Conservation (phyloP, 116 monocot genomes). For the Dioscorea cayenensis region DNA sequence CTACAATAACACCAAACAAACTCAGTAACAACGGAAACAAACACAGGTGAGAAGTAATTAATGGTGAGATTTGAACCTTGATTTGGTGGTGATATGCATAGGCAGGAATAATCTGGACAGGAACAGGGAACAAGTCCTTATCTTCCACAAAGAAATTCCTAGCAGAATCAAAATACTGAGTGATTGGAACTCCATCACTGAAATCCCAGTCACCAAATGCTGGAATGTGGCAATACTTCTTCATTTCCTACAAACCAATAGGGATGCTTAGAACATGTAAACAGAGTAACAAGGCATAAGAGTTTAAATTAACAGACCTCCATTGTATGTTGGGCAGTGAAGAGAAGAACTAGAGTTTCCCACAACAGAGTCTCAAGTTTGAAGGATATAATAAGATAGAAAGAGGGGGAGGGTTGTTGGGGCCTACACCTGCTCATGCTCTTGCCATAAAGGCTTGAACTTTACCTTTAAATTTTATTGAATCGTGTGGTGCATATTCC, state of each 20-base stretch:
- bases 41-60: neutral
- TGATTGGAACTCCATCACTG: neutral
- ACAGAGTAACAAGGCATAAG: too few relatives aligned
- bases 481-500: too few relatives aligned
- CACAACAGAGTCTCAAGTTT: too few relatives aligned
- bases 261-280: too few relatives aligned
- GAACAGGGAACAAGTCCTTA: slow-evolving; percentile 14
- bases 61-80: neutral
- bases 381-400: too few relatives aligned
- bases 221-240: neutral
- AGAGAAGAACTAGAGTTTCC: too few relatives aligned
- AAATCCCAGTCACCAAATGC: slow-evolving; percentile 7
- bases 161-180: slow-evolving; percentile 4
- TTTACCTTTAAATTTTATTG: too few relatives aligned
- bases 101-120: slow-evolving; percentile 1
- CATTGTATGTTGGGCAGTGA: too few relatives aligned
- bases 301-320: too few relatives aligned
- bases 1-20: neutral
- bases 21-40: neutral
- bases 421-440: too few relatives aligned
- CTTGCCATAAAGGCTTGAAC: too few relatives aligned
- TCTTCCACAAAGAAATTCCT: slow-evolving; percentile 11
- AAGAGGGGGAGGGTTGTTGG: too few relatives aligned
- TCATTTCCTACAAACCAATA: neutral
- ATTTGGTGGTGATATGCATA: neutral